Evolutionary conservation across 352 stramenopile genomes (phyloP).

Genomic region (Hyaloperonospora arabidopsidis): DNA sequence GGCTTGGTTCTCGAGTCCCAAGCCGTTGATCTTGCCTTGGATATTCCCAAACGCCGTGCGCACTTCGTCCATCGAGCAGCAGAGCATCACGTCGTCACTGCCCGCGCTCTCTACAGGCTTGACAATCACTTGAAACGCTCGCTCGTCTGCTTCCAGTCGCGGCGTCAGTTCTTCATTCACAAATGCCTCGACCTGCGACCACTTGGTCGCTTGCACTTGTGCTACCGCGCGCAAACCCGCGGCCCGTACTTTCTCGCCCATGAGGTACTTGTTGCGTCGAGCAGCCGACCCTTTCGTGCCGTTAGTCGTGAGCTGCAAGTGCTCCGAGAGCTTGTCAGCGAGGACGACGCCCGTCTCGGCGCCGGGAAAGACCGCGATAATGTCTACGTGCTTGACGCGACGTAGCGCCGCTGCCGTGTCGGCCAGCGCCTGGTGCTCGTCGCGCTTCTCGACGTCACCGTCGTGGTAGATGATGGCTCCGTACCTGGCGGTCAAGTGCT

Average conservation of each 20-base stretch:
- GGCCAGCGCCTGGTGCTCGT: conserved; percentile 24
- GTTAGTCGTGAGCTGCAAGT: conserved; percentile 85
- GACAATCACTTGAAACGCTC: conserved; percentile 75
- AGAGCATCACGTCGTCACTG: conserved; percentile 91
- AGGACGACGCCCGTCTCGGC: conserved; percentile 91
- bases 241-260: conserved; percentile 76
- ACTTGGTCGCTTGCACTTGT: conserved; percentile 64
- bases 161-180: conserved; percentile 58
- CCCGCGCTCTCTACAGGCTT: conserved; percentile 92
- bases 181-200: conserved; percentile 74
- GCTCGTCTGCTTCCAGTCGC: conserved; percentile 14
- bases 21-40: conserved; percentile 84
- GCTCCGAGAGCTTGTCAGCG: conserved; percentile 85
- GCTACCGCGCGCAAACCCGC: conserved; percentile 73
- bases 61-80: conserved; percentile 84
- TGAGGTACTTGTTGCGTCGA: conserved; percentile 86
- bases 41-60: conserved; percentile 87
- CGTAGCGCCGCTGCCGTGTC: conserved; percentile 36
- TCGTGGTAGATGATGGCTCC: conserved; percentile 69
- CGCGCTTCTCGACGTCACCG: conserved; percentile 28
- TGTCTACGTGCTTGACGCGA: conserved; percentile 31
- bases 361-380: conserved; percentile 84
- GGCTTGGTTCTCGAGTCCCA: conserved; percentile 80
- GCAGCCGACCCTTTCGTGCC: conserved; percentile 65
- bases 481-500: conserved; percentile 43